A percentile compares a stretch with the other conserved stretches of the same genome.
Evolutionary conservation across 371 early-diverging fungal species (phyloP).

Genomic region (Apophysomyces trapeziformis): DNA sequence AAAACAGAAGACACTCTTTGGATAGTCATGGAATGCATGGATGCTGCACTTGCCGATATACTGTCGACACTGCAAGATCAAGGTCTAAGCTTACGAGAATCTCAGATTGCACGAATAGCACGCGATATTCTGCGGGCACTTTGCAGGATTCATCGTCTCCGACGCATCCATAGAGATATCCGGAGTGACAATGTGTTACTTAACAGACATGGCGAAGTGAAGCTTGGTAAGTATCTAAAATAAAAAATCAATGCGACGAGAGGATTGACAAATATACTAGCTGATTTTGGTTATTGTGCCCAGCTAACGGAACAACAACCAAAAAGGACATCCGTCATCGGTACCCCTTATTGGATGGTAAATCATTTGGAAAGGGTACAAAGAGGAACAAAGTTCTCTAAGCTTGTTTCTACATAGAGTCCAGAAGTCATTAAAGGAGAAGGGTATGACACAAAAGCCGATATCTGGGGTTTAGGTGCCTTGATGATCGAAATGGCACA

Average conservation of each 20-base stretch:
- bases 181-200: constrained; percentile 76
- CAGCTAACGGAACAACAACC: constrained; percentile 55
- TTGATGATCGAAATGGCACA: constrained; percentile 79
- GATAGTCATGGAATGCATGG: constrained; percentile 76
- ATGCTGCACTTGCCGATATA: constrained; percentile 69
- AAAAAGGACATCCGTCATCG: constrained; percentile 65
- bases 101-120: constrained; percentile 63
- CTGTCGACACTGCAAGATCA: neutral
- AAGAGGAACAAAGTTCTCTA: neutral
- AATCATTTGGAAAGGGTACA: neutral
- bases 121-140: constrained; percentile 83
- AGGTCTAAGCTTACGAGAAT: constrained; percentile 37
- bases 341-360: constrained; percentile 89
- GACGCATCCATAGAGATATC: constrained; percentile 93
- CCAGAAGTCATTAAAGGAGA: constrained; percentile 84
- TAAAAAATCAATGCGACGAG: neutral
- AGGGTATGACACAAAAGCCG: constrained; percentile 76
- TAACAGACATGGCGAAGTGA: constrained; percentile 67
- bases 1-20: constrained; percentile 57
- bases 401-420: constrained; percentile 34
- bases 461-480: constrained; percentile 84
- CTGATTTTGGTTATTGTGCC: constrained; percentile 70
- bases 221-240: constrained; percentile 44
- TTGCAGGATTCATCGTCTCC: constrained; percentile 82
- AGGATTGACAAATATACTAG: constrained; percentile 26